Evolutionary conservation across 2,329 filamentous ascomycete genomes (phyloP), one percentile per base, ranked within the genome.

Genomic region (Fusarium metavorans): DNA sequence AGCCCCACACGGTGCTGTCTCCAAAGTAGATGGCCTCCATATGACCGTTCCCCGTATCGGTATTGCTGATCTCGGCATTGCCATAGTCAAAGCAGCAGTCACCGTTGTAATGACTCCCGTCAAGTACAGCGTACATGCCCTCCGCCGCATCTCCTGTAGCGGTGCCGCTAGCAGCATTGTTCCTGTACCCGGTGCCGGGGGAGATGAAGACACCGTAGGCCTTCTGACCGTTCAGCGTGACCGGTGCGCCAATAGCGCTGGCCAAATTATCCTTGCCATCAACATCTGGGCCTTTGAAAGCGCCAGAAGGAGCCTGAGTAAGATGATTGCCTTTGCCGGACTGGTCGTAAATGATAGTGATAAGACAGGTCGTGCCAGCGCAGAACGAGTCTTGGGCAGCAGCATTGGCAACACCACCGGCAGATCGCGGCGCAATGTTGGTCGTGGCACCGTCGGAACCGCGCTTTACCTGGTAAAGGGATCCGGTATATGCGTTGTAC

Each of bases 21-120:
- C 91, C 91, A 75, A 86, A 92, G 85, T 92, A 93, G 67, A 93
- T 89, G 64, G 91, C 89, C 78, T 93, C 91, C 91, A 93, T 93
- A 76, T 92, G 90, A 18, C 89, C 91, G 63, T 88, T 87, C 4
- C 91, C 91, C 0, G 89, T 88, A 68, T 90, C 88, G 2, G 4
- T 70, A 67, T 78, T 87, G 79, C 74, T 89, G 4, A 83, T 85
- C 82, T 91, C 89, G 0, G 70, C 70, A 5, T 72, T 72, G 1
- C 70, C 70, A 4, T 72, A 72, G 6, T 72, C 70, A 5, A 72
- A 72, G 11, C 70, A 72, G n/a, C 70, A 72, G 9, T 8, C 70
- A 0, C 37, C 70, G 6, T 72, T 72, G 20, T 72, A 72, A 10
- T 72, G 70, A 2, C 60, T 73, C 11, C 70, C 70, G n/a, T 72